A percentile compares a stretch with the other conserved stretches of the same genome.
Evolutionary conservation across 2,329 filamentous ascomycete genomes (phyloP).

Genomic region (Aspergillus udagawae): DNA sequence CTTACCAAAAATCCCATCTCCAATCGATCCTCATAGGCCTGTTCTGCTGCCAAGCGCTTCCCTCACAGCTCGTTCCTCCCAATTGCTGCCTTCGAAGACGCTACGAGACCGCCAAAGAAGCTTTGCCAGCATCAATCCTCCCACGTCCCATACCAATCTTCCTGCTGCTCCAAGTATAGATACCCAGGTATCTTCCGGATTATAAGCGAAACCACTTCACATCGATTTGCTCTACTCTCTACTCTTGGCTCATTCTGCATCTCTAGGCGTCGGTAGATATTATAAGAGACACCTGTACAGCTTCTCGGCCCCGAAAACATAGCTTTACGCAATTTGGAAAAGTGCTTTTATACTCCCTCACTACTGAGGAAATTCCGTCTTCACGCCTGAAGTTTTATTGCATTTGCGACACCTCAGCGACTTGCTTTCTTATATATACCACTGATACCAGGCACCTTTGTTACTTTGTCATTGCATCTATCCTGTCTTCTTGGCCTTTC

Average conservation of each 20-base stretch:
- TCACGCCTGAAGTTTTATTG: not conserved
- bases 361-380: not conserved
- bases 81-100: conserved; percentile 7
- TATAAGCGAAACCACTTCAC: not conserved
- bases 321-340: not conserved
- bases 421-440: not conserved
- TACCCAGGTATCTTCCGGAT: not conserved
- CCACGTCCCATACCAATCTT: not conserved
- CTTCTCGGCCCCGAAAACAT: not conserved
- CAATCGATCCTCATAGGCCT: conserved; percentile 6
- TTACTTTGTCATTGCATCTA: not conserved
- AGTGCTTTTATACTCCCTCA: not conserved
- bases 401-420: not conserved
- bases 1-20: conserved; percentile 29
- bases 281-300: not conserved
- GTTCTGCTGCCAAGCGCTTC: not conserved
- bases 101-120: not conserved
- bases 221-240: not conserved
- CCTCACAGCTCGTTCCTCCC: conserved; percentile 2
- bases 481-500: not conserved
- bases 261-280: not conserved
- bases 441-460: not conserved
- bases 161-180: not conserved
- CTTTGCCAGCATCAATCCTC: not conserved
- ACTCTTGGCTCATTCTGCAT: not conserved